Evolutionary conservation across 2,329 filamentous ascomycete species (phyloP), one percentile per base, ranked within the genome.

Genomic region (Neurospora sp.): DNA sequence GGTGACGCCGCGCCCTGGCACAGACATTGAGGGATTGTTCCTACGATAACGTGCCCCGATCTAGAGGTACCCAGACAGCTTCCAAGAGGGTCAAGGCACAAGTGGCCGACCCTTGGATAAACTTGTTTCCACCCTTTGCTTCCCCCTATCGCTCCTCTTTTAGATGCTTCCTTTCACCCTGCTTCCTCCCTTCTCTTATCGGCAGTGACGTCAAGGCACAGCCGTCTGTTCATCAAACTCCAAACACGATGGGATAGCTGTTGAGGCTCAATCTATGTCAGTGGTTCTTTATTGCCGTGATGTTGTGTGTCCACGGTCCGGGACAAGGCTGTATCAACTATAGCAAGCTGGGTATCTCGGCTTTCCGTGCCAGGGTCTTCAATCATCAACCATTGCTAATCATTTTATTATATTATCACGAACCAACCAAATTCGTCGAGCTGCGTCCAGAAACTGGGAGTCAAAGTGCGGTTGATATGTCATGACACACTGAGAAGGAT

Each of bases 21-120:
- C 23, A 33, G 52, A 62, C 12, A 17, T n/a, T 8, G 23, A 28
- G 23, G 15, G 15, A 36, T 62, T 62, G 52, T 62, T 17, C 15
- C 43, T 69, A 69, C 66, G 66, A 68, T 67, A 69, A 39, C 15
- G 46, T 41, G 66, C 37, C 6, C 46, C 38, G 66, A 33, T 43
- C 36, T 19, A 40, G 17, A 70, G 10, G 38, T 40, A 38, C 23
- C 19, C 52, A 17, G 28, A 62, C 23, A 36, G 52, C 52, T 37
- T 41, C 36, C 40, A 23, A 68, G 38, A 66, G 28, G 46, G 23
- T 23, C 75, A 73, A 75, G 74, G 74, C 72, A 74, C 72, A 71
- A 69, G 68, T 62, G 66, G 66, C 66, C 71, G 70, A 70, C 68
- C 69, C 69, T 67, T 73, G 72, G 68, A 71, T 72, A 17, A 33